Evolutionary conservation across 805 yeast genomes (phyloP).

Genomic region (Wickerhamomyces queroliae): DNA sequence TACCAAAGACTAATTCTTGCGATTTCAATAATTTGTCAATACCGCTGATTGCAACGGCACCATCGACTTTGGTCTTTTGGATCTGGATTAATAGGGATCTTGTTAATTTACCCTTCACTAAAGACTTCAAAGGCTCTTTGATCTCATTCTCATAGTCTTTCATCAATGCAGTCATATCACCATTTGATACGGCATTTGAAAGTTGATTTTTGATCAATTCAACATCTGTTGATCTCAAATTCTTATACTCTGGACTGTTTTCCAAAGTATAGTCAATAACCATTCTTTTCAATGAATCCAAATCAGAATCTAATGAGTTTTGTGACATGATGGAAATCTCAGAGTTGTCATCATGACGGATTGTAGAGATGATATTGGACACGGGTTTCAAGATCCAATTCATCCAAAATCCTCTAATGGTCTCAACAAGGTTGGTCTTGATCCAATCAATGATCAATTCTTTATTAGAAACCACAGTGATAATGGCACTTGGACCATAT

Average conservation of each 20-base stretch:
- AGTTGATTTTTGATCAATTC: slow-evolving; percentile 26
- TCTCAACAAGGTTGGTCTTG: slow-evolving; percentile 53
- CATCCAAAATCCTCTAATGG: slow-evolving; percentile 56
- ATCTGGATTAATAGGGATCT: slow-evolving; percentile 81
- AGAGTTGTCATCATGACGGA: slow-evolving; percentile 75
- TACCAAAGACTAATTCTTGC: slow-evolving; percentile 91
- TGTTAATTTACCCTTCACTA: slow-evolving; percentile 62
- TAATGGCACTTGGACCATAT: slow-evolving; percentile 49
- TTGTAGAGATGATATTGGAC: slow-evolving; percentile 63
- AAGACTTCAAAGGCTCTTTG: slow-evolving; percentile 57
- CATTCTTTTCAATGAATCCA: slow-evolving; percentile 83
- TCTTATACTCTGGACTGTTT: slow-evolving; percentile 17
- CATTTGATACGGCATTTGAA: slow-evolving; percentile 49
- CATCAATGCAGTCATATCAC: slow-evolving; percentile 79
- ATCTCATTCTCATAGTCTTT: slow-evolving; percentile 74
- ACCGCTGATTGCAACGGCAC: slow-evolving; percentile 83
- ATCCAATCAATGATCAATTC: slow-evolving; percentile 51
- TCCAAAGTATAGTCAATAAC: slow-evolving; percentile 62
- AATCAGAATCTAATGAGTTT: slow-evolving; percentile 71
- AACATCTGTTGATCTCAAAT: slow-evolving; percentile 17
- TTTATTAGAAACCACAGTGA: slow-evolving; percentile 43
- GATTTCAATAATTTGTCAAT: slow-evolving; percentile 85
- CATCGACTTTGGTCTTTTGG: slow-evolving; percentile 96
- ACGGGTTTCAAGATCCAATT: slow-evolving; percentile 86
- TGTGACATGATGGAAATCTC: slow-evolving; percentile 74